Conservation (phyloP, 805 yeast species). For the Hanseniaspora mollemarum region DNA sequence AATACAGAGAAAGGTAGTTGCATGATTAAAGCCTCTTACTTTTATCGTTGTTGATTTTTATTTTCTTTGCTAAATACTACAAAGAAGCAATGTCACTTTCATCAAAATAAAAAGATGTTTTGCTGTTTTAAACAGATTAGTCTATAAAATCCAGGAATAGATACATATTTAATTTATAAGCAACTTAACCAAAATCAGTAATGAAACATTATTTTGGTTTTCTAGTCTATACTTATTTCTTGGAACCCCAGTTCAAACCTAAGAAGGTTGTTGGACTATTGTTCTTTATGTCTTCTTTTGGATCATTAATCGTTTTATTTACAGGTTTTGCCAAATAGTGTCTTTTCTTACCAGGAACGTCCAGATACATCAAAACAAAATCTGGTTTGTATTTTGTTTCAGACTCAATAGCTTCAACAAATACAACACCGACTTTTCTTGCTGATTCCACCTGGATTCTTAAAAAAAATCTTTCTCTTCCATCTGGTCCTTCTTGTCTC, state of each 20-base stretch:
- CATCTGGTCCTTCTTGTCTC: slow-evolving; percentile 53
- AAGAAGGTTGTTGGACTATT: slow-evolving; percentile 47
- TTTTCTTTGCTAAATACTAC: too few relatives aligned
- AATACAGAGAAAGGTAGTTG: too few relatives aligned
- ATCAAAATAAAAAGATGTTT: too few relatives aligned
- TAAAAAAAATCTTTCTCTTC: slow-evolving; percentile 72
- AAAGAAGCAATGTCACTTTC: too few relatives aligned
- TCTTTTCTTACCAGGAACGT: slow-evolving; percentile 59
- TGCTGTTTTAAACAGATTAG: too few relatives aligned
- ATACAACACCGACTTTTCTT: slow-evolving; percentile 53
- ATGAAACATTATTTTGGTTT: background rate
- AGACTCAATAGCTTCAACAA: slow-evolving; percentile 65
- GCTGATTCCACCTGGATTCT: slow-evolving; percentile 75
- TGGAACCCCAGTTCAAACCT: slow-evolving; percentile 83
- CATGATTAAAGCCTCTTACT: too few relatives aligned
- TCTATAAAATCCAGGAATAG: too few relatives aligned
- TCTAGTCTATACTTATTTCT: slow-evolving; percentile 32
- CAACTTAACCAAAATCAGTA: too few relatives aligned
- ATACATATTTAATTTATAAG: too few relatives aligned
- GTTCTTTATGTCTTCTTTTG: background rate
- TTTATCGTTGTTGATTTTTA: too few relatives aligned
- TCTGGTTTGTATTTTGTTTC: slow-evolving; percentile 52
- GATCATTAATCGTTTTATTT: slow-evolving; percentile 33
- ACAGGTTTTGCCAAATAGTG: slow-evolving; percentile 60
- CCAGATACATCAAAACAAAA: slow-evolving; percentile 61